Evolutionary conservation across 805 yeast species (phyloP).

Genomic region (Zygoascus flipseniorum): DNA sequence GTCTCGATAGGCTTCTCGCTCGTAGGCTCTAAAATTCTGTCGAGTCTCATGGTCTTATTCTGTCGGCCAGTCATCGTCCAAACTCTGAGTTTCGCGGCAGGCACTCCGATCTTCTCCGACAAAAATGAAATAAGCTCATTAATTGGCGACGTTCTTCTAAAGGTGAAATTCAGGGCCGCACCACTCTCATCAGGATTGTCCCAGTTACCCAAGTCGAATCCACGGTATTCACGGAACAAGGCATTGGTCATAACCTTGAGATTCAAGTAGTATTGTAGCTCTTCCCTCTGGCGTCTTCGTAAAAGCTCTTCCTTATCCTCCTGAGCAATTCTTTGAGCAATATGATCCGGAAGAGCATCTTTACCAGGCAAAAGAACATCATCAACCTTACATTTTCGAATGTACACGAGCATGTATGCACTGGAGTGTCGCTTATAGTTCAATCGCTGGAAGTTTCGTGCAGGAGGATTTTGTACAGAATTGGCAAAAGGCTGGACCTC

Average conservation of each 20-base stretch:
- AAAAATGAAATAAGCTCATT: constrained; percentile 43
- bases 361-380: constrained; percentile 54
- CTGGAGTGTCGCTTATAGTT: constrained; percentile 75
- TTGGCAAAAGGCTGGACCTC: constrained; percentile 31
- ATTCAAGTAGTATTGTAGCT: constrained; percentile 54
- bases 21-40: constrained; percentile 30
- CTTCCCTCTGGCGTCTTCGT: constrained; percentile 55
- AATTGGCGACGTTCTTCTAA: constrained; percentile 49
- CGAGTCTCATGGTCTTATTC: constrained; percentile 64
- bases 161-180: constrained; percentile 41
- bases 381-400: constrained; percentile 52
- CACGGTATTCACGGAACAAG: constrained; percentile 52
- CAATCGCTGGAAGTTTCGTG: constrained; percentile 29
- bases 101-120: constrained; percentile 35
- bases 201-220: constrained; percentile 72
- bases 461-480: constrained; percentile 1
- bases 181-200: constrained; percentile 36
- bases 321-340: constrained; percentile 52
- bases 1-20: constrained; percentile 34
- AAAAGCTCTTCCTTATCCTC: constrained; percentile 53
- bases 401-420: constrained; percentile 94
- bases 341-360: constrained; percentile 56
- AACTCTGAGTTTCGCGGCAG: constrained; percentile 37
- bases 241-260: constrained; percentile 48
- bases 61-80: constrained; percentile 61